These are phyloP conservation scores for Kodamaea kakaduensis DNA, from an alignment of 805 yeast species.

Conservation along the genomic window DNA sequence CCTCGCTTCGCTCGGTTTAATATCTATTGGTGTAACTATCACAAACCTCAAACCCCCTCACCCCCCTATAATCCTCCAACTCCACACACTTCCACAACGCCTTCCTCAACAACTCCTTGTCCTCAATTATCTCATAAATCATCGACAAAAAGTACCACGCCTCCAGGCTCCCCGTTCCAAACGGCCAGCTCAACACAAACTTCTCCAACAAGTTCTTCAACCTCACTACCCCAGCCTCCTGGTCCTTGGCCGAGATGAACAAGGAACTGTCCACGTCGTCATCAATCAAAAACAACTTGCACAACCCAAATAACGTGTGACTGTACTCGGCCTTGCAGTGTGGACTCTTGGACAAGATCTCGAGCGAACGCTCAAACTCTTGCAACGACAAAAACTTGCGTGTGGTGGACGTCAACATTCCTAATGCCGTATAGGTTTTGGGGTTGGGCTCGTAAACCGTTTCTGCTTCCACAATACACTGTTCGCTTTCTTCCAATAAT, in stretches of 20 bases:
- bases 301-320: constrained; percentile 52
- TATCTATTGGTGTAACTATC: constrained; percentile 20
- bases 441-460: constrained; percentile 42
- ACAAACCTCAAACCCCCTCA: constrained; percentile 35
- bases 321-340: constrained; percentile 38
- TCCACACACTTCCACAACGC: constrained; percentile 63
- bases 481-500: constrained; percentile 56
- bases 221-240: constrained; percentile 57
- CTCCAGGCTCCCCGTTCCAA: constrained; percentile 46
- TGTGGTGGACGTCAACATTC: constrained; percentile 41
- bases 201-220: constrained; percentile 44
- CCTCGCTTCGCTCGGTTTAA: too few species aligned
- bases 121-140: constrained; percentile 58
- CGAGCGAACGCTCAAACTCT: constrained; percentile 63
- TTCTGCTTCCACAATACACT: constrained; percentile 71
- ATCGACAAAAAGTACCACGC: constrained; percentile 66
- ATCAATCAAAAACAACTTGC: constrained; percentile 46
- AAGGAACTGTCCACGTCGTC: constrained; percentile 28
- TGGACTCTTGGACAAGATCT: constrained; percentile 25
- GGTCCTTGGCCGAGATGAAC: constrained; percentile 55
- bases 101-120: constrained; percentile 42
- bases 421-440: constrained; percentile 48
- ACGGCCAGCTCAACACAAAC: constrained; percentile 35
- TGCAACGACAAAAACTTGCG: constrained; percentile 50
- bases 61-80: constrained; percentile 59